A percentile compares a stretch with the other conserved stretches of the same genome.
These are phyloP conservation scores for Byssoonygena ceratinophila DNA, from an alignment of 2,329 filamentous ascomycete species.

Conservation along the genomic window DNA sequence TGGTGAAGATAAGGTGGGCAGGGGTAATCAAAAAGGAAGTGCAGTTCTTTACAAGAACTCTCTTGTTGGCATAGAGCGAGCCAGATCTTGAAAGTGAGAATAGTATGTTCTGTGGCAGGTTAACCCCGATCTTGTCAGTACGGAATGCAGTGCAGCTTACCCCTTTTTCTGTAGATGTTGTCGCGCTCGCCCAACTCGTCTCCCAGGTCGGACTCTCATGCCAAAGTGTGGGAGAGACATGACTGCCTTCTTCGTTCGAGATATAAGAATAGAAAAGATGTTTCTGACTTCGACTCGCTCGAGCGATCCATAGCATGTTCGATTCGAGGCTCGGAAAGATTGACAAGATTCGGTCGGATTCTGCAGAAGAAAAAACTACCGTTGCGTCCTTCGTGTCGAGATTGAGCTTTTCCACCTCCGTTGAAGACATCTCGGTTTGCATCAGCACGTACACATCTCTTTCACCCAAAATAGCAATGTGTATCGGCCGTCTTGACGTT, in stretches of 20 bases:
- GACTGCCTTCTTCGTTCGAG: conserved; percentile 17
- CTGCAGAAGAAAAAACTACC: conserved; percentile 24
- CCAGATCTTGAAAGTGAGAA: conserved; percentile 66
- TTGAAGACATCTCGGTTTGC: conserved; percentile 24
- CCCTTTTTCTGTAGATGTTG: conserved; percentile 31
- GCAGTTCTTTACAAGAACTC: conserved; percentile 68
- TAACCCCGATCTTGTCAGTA: conserved; percentile 12
- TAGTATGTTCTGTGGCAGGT: conserved; percentile 33
- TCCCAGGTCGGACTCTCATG: conserved; percentile 27
- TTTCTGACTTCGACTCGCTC: conserved; percentile 21
- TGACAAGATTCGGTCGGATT: conserved; percentile 28
- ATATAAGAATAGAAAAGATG: conserved; percentile 28
- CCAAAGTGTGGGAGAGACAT: conserved; percentile 20
- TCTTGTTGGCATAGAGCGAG: conserved; percentile 65
- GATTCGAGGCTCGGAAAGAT: conserved; percentile 29
- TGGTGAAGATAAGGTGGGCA: conserved; percentile 81
- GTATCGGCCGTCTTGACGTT: conserved; percentile 28
- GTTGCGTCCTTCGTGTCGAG: conserved; percentile 28
- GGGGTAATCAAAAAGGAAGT: conserved; percentile 80
- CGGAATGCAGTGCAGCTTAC: conserved; percentile 21
- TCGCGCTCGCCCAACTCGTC: conserved; percentile 32
- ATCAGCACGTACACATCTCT: conserved; percentile 37
- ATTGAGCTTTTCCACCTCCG: conserved; percentile 26
- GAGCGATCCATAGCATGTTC: conserved; percentile 31
- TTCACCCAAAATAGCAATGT: conserved; percentile 40